Base-by-base conservation (phyloP, 2,329 filamentous ascomycete genomes). In the Cladorrhinum sp. region DNA sequence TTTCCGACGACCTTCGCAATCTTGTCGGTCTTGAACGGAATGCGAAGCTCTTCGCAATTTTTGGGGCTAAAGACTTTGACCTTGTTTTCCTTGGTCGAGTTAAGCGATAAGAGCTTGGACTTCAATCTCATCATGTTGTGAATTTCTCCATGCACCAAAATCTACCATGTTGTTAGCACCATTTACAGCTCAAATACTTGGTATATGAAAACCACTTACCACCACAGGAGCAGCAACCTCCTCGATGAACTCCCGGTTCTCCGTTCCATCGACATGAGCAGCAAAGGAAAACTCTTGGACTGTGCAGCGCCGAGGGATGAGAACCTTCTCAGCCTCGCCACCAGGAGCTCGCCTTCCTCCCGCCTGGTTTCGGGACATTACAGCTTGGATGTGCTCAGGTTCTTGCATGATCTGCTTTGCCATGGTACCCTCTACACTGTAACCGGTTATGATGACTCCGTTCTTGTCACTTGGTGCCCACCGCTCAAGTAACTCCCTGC, bases 401-500 rank as follows among this genome's bases (percentile, higher is more conserved):
- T 98, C 95, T 66, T 93, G 91, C 77, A 98, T 89, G 64, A 99
- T 91, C 69, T 95, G 87, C 75, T 96, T 93, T 2, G 92, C 95
- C 93, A 99, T 98, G 0, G 95, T 99, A 5, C 95, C 95, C 75
- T 99, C 95, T 7, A 99, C 93, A 63, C 92, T 97, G 77, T 99
- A 99, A 72, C 95, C 95, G 0, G 95, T 99, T 74, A 99, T 96
- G 68, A 99, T 90, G 49, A 99, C 92, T n/a, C 93, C 95, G 71
- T 99, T 99, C 74, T 95, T 93, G 64, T 95, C 90, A 75, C 91
- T 96, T 0, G 95, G 95, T 1, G 93, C 93, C 95, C 95, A 99
- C 68, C 93, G 81, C 78, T 99, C 95, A 3, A 99, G 83, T 9
- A 99, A 79, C 72, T 97, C 92, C 72, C 95, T 84, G 69, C 92